Conservation (phyloP, 2,329 filamentous ascomycete species). For the Neobulgaria alba region DNA sequence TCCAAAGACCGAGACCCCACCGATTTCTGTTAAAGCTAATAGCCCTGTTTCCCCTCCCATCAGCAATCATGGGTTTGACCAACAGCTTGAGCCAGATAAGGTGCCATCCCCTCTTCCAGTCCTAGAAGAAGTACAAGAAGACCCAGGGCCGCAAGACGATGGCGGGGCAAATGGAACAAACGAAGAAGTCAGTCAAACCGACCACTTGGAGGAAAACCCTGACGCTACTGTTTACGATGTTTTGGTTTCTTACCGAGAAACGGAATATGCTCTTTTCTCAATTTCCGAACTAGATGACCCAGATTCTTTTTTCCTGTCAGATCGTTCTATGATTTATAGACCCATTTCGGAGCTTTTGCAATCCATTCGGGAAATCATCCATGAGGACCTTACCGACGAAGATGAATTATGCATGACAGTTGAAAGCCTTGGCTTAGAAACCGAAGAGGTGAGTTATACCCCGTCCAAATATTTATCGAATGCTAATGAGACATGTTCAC, state of each 20-base stretch:
- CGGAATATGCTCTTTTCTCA: slow-evolving; percentile 50
- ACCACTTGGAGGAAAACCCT: not conserved
- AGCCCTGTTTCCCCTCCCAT: no score
- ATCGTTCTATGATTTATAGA: slow-evolving; percentile 44
- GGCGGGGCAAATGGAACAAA: no score
- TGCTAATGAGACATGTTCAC: slow-evolving; percentile 23
- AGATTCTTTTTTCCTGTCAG: slow-evolving; percentile 47
- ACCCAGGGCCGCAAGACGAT: no score
- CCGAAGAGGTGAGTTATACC: slow-evolving; percentile 43
- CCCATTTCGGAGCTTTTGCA: slow-evolving; percentile 46
- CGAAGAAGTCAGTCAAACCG: not conserved
- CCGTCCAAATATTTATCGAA: slow-evolving; percentile 1
- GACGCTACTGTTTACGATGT: slow-evolving; percentile 30
- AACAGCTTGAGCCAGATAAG: no score
- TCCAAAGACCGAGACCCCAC: no score
- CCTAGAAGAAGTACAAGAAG: no score
- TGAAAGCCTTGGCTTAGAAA: slow-evolving; percentile 44
- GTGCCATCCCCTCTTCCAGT: no score
- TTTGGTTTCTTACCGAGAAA: slow-evolving; percentile 45
- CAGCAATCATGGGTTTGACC: no score
- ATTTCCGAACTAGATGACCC: slow-evolving; percentile 43
- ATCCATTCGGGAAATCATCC: slow-evolving; percentile 45
- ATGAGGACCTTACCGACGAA: slow-evolving; percentile 44
- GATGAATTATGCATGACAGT: slow-evolving; percentile 49
- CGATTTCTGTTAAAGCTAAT: no score